These are phyloP conservation scores for Ceratobasidium sp. DNA, from an alignment of 1,284 basidiomycete species.

Conservation along the genomic window DNA sequence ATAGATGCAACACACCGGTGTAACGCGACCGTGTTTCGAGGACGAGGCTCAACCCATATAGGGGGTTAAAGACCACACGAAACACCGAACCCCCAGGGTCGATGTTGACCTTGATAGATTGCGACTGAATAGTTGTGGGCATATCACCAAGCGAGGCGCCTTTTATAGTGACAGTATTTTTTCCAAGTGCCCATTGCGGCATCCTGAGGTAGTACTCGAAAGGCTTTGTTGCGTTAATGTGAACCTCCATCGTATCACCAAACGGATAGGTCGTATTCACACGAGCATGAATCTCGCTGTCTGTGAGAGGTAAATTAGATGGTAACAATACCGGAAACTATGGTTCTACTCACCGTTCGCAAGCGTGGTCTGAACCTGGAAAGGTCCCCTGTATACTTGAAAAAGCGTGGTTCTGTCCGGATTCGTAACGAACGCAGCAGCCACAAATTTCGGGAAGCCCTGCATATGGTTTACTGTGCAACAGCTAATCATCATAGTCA, in stretches of 20 bases:
- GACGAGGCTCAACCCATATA: slow-evolving; percentile 17
- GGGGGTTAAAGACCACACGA: background rate
- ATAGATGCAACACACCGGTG: background rate
- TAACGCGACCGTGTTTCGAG: slow-evolving; percentile 20
- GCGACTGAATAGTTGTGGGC: background rate
- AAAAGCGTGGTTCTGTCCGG: slow-evolving; percentile 5
- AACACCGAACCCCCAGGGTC: slow-evolving; percentile 17
- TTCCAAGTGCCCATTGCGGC: slow-evolving; percentile 17
- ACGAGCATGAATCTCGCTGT: background rate
- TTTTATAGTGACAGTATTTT: background rate
- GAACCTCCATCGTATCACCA: slow-evolving; percentile 2
- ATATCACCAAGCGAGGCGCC: background rate
- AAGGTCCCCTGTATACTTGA: slow-evolving; percentile 17
- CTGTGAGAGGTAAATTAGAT: background rate
- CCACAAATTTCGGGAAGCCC: slow-evolving; percentile 31
- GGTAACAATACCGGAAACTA: background rate
- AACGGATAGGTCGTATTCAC: slow-evolving; percentile 30
- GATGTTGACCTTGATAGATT: background rate
- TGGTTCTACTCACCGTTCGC: background rate
- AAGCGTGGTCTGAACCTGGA: slow-evolving; percentile 15
- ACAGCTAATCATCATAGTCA: slow-evolving; percentile 9
- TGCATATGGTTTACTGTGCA: slow-evolving; percentile 39
- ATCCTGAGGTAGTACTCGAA: slow-evolving; percentile 21
- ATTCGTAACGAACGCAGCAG: slow-evolving; percentile 20
- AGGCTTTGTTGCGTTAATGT: slow-evolving; percentile 1